Evolutionary conservation across 495 filamentous ascomycete species (phyloP), one percentile per base, ranked within the genome.

Genomic region (Lepraria neglecta): DNA sequence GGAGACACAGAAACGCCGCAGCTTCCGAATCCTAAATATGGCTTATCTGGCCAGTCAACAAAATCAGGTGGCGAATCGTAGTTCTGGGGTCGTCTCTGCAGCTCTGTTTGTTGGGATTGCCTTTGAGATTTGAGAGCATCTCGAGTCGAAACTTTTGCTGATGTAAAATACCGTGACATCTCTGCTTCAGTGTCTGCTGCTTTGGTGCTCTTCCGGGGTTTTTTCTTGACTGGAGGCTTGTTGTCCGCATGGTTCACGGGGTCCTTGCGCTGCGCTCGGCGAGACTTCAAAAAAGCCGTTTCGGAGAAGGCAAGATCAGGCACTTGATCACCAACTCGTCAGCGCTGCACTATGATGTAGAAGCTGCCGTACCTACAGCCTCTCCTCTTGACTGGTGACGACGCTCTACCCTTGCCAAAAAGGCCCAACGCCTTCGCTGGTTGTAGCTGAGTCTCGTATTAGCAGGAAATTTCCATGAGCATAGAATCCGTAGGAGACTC

Each of bases 401-500:
- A 91, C 31, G 81, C 75, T 55, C 80, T 82, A 3, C 87, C 87
- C 67, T 85, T 91, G 28, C 79, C 82, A 70, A 92, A 92, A 7
- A 94, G 72, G 0, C 89, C 90, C 67, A 76, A 70, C 44, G 68
- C 75, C 51, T 74, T 71, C 65, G 67, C 71, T 65, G 76, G 83
- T 75, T 87, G 90, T 57, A 68, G 30, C 59, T 58, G 55, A 69
- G 56, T 70, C 73, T 59, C 72, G 62, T 52, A 45, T 44, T 42
- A 59, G 58, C 35, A 21, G 58, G 54, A n/a, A 59, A 38, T 30
- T 46, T 12, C 19, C 4, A n/a, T 15, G 27, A 33, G 42, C 10
- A 48, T 42, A 30, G 24, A 31, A 10, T n/a, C 30, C 46, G 35
- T 52, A 45, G n/a, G 24, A 38, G 10, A 2, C 4, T 52, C 78